These are phyloP conservation scores for Candida pseudoglaebosa DNA, from an alignment of 805 yeast genomes.

Conservation along the genomic window DNA sequence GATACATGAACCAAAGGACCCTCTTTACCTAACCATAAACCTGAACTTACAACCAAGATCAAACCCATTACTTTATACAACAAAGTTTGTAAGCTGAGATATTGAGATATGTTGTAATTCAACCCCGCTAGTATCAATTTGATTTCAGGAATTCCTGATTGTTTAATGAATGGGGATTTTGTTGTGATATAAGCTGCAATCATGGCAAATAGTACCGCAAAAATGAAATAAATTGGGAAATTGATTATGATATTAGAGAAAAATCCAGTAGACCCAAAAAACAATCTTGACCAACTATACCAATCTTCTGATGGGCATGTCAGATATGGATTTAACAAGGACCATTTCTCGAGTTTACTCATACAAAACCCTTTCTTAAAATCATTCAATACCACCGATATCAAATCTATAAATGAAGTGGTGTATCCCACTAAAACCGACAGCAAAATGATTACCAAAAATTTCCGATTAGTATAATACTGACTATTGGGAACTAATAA, in stretches of 20 bases:
- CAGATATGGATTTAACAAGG: slow-evolving; percentile 39
- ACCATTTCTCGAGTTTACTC: slow-evolving; percentile 33
- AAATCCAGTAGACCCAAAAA: slow-evolving; percentile 18
- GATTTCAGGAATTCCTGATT: slow-evolving; percentile 71
- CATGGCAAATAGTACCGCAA: slow-evolving; percentile 21
- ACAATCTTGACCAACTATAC: slow-evolving; percentile 33
- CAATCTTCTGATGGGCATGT: slow-evolving; percentile 40
- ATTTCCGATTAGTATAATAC: slow-evolving; percentile 29
- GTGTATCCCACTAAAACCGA: slow-evolving; percentile 47
- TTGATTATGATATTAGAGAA: slow-evolving; percentile 22
- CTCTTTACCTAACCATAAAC: slow-evolving; percentile 81
- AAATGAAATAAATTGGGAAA: slow-evolving; percentile 31
- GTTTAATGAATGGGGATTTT: slow-evolving; percentile 26
- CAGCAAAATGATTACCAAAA: slow-evolving; percentile 45
- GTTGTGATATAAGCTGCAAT: slow-evolving; percentile 28
- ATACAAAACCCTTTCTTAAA: slow-evolving; percentile 51
- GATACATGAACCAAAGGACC: slow-evolving; percentile 85
- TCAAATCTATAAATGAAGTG: slow-evolving; percentile 47
- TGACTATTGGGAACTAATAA: slow-evolving; percentile 11
- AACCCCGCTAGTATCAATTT: slow-evolving; percentile 66
- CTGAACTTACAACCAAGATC: slow-evolving; percentile 65
- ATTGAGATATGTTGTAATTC: slow-evolving; percentile 41
- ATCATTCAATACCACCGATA: slow-evolving; percentile 49
- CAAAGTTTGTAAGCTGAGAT: slow-evolving; percentile 52
- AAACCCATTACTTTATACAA: slow-evolving; percentile 55